Conservation (phyloP, 2,329 filamentous ascomycete species). For the Fusarium newnesense region DNA sequence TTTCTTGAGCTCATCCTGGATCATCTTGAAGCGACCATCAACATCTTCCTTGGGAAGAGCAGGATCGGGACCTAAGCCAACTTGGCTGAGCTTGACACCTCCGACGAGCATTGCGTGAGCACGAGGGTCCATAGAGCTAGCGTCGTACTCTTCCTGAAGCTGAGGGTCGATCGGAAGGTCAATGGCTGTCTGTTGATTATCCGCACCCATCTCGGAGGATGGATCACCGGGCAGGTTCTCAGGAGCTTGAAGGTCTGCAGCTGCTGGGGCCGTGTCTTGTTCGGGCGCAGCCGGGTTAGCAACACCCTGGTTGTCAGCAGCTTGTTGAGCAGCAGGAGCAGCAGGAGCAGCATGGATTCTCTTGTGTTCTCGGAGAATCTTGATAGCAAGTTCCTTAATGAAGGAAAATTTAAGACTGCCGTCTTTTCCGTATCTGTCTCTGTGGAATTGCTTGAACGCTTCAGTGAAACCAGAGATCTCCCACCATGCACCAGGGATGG, state of each 20-base stretch:
- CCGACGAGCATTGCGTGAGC: neutral
- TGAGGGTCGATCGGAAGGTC: neutral
- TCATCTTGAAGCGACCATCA: conserved; percentile 22
- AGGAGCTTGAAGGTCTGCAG: neutral
- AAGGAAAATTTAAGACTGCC: neutral
- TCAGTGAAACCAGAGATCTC: neutral
- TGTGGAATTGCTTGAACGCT: neutral
- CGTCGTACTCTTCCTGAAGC: neutral
- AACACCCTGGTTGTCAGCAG: neutral
- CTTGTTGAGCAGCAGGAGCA: neutral
- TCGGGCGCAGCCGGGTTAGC: neutral
- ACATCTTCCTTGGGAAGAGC: conserved; percentile 16
- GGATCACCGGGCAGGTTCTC: neutral
- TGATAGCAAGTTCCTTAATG: no score
- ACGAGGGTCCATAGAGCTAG: neutral
- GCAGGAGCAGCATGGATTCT: neutral
- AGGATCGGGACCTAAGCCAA: neutral
- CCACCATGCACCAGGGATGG: neutral
- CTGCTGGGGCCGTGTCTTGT: neutral
- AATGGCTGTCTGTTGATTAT: neutral
- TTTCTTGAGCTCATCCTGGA: conserved; percentile 37
- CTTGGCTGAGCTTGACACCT: neutral
- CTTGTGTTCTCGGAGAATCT: no score
- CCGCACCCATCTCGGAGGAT: neutral
- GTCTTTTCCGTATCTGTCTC: neutral